Evolutionary conservation across 2,329 filamentous ascomycete species (phyloP), one percentile per base, ranked within the genome.

Genomic region (Colletotrichum sansevieriae): DNA sequence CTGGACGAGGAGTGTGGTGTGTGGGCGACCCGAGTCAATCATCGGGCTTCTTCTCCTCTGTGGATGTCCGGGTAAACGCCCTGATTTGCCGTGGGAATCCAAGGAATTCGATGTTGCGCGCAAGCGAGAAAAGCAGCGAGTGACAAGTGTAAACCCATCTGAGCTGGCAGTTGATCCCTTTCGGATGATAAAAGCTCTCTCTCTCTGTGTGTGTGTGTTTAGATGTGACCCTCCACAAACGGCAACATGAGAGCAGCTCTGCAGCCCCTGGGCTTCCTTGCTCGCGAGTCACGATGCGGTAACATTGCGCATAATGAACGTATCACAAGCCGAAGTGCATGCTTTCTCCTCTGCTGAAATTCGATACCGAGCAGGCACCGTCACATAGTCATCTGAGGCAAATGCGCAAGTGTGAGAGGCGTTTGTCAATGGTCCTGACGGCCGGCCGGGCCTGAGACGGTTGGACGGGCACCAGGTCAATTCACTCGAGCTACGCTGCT

Each of bases 291-390:
- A 54, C 54, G 65, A 59, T 52, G 11, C 43, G 11, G 46, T 35
- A 37, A 37, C 33, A 51, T 35, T 51, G 60, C 39, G 39, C 29
- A 41, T 6, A 47, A 37, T 29, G 47, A 49, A 63, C 49, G 39
- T 56, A 56, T 63, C 60, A 63, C 60, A 63, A 63, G 60, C 51
- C 60, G 47, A 29, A 63, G 39, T 18, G 20, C 25, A 12, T 18
- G 12, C 29, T 0, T 33, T 25, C 49, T 18, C 10, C 25, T 35
- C 49, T 63, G 51, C 46, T 20, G 10, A 29, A 12, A 37, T n/a
- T 33, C 20, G 22, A 57, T 29, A 35, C 25, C 33, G 49, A 66
- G 41, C 56, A 25, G 56, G 12, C 29, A 15, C 43, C 13, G 43
- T 11, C 37, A 39, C 37, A 20, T 46, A 60, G 57, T 60, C 57